Evolutionary conservation across 768 basidiomycete genomes (phyloP).

Genomic region (Leccinum truebloodii): DNA sequence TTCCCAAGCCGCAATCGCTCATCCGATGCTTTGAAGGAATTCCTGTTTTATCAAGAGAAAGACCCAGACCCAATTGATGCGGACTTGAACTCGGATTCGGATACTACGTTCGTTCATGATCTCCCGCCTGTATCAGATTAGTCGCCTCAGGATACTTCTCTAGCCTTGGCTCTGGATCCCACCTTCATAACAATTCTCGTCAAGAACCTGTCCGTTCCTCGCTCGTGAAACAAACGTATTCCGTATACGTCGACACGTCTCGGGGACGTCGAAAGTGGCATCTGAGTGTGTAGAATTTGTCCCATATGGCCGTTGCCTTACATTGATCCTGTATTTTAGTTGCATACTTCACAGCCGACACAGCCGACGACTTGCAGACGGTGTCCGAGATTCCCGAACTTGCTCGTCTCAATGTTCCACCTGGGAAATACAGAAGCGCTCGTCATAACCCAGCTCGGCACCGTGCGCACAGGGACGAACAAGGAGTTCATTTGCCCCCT

Average conservation of each 20-base stretch:
- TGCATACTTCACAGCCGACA: slow-evolving; percentile 74
- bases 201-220: slow-evolving; percentile 43
- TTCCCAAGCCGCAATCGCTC: not conserved
- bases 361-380: slow-evolving; percentile 53
- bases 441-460: slow-evolving; percentile 53
- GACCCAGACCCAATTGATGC: slow-evolving; percentile 51
- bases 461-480: slow-evolving; percentile 31
- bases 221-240: slow-evolving; percentile 80
- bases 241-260: slow-evolving; percentile 68
- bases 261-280: slow-evolving; percentile 80
- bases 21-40: slow-evolving; percentile 51
- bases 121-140: not conserved
- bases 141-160: slow-evolving; percentile 12
- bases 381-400: slow-evolving; percentile 62
- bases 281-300: slow-evolving; percentile 53
- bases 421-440: slow-evolving; percentile 64
- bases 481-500: slow-evolving; percentile 13
- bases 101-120: slow-evolving; percentile 43
- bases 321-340: slow-evolving; percentile 41
- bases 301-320: not conserved
- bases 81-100: slow-evolving; percentile 52
- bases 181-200: slow-evolving; percentile 23
- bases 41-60: slow-evolving; percentile 74
- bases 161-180: slow-evolving; percentile 34
- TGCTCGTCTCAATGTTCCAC: slow-evolving; percentile 53